Conservation (phyloP, 2,329 filamentous ascomycete species). For the Sporothrix mexicana region DNA sequence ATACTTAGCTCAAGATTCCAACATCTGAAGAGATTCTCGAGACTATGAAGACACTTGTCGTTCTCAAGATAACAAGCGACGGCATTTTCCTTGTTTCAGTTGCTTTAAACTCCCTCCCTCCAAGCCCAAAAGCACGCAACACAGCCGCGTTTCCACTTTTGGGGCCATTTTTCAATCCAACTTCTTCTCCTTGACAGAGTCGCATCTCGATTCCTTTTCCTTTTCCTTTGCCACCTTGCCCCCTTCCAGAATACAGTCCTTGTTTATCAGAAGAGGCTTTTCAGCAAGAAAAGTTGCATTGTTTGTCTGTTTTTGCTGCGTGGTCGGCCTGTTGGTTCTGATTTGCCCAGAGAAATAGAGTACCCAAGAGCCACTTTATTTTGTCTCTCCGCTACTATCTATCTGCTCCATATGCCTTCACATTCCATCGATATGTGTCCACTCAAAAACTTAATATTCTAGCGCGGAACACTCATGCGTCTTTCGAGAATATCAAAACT, state of each 20-base stretch:
- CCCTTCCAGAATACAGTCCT: background rate
- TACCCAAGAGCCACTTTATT: background rate
- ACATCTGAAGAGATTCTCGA: background rate
- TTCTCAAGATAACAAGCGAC: background rate
- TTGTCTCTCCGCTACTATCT: background rate
- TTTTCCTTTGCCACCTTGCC: background rate
- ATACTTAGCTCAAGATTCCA: no score
- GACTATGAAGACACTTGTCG: background rate
- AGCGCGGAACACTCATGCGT: background rate
- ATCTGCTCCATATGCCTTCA: background rate
- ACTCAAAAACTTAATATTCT: conserved; percentile 11
- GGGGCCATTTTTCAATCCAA: background rate
- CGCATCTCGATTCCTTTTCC: conserved; percentile 4
- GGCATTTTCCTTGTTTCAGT: conserved; percentile 3
- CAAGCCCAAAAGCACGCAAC: background rate
- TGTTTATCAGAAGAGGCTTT: background rate
- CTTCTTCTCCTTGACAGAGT: background rate
- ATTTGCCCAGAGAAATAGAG: conserved; percentile 20
- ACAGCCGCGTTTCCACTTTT: background rate
- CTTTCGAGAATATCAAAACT: background rate
- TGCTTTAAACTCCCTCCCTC: background rate
- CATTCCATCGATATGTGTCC: conserved; percentile 4
- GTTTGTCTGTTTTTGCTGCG: background rate
- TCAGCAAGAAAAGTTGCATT: background rate
- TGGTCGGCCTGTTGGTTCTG: conserved; percentile 21